Base-by-base conservation (phyloP, 306 rosid genomes). In the Spatholobus suberectus region DNA sequence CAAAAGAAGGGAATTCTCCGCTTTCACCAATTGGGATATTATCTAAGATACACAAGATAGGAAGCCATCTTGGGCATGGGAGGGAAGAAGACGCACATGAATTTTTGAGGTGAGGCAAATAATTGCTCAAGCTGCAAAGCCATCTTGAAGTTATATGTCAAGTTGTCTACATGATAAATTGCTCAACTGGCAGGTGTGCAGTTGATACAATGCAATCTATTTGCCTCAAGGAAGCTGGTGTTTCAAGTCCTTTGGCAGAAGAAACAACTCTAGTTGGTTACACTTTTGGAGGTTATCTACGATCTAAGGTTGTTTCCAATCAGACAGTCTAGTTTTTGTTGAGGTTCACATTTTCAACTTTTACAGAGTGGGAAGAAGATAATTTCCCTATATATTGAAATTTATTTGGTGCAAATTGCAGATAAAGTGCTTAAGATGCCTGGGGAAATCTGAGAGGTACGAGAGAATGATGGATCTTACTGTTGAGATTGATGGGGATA, bases 401-500 rank as follows among this genome's bases (percentile, higher is more conserved):
- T 83, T 73, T 62, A 57, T 70, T 83, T 73, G 80, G 76, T 85
- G 72, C 34, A 55, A 84, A 82, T 78, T 74, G 44, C 85, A 93
- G 97, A 93, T 93, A 75, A 91, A 90, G 86, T 93, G 97, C 89
- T 81, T 91, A 87, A 87, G 86, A 85, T 93, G 97, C 89, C 80
- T 82, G 63, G 94, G 88, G 11, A 93, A 89, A 79, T 91, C 94
- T 63, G 97, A 89, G 86, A 89, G 67, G 80, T 84, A 80, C 46
- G 97, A 93, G 86, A 85, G 86, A 85, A 93, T 93, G 92, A 93
- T 93, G 97, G 97, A 93, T 86, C 94, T 93, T 41, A 88, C 94
- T 58, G 95, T 93, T 70, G 97, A 91, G 82, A 93, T 93, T 70
- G 97, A 87, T 32, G 97, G 97, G 59, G 84, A 90, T 81, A 93